Evolutionary conservation across 2,329 filamentous ascomycete genomes (phyloP).

Genomic region (Trichoderma koningii): DNA sequence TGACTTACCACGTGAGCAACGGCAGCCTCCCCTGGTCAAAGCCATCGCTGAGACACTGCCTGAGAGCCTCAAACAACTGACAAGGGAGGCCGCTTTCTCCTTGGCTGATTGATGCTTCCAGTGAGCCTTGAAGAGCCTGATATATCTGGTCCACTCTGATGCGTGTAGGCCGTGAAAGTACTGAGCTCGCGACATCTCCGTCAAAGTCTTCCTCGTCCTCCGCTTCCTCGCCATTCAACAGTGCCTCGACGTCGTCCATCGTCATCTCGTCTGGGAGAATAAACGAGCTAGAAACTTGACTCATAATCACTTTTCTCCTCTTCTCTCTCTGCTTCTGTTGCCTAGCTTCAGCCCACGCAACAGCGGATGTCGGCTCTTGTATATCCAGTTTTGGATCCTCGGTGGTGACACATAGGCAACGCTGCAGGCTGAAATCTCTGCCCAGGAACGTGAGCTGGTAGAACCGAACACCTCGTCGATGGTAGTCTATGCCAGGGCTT

Average conservation of each 20-base stretch:
- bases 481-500: conserved; percentile 38
- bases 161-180: conserved; percentile 27
- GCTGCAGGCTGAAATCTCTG: conserved; percentile 47
- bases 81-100: conserved; percentile 35
- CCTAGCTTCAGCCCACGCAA: conserved; percentile 34
- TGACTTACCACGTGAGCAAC: conserved; percentile 41
- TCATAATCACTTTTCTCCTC: conserved; percentile 36
- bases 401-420: conserved; percentile 41
- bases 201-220: not conserved
- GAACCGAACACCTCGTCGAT: conserved; percentile 44
- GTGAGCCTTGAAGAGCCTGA: conserved; percentile 30
- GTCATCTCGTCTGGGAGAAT: conserved; percentile 43
- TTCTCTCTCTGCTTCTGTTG: conserved; percentile 36
- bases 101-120: conserved; percentile 28
- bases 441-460: conserved; percentile 51
- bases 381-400: conserved; percentile 34
- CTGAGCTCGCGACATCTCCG: not conserved
- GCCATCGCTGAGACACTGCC: conserved; percentile 35
- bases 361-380: conserved; percentile 35
- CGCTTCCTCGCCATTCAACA: conserved; percentile 23
- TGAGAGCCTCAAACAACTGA: conserved; percentile 35
- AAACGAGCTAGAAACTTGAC: conserved; percentile 38
- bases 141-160: conserved; percentile 35
- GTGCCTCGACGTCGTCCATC: conserved; percentile 33
- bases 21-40: conserved; percentile 34